Base-by-base conservation (phyloP, 148 eudicot genomes). In the Pharnaceum exiguum region DNA sequence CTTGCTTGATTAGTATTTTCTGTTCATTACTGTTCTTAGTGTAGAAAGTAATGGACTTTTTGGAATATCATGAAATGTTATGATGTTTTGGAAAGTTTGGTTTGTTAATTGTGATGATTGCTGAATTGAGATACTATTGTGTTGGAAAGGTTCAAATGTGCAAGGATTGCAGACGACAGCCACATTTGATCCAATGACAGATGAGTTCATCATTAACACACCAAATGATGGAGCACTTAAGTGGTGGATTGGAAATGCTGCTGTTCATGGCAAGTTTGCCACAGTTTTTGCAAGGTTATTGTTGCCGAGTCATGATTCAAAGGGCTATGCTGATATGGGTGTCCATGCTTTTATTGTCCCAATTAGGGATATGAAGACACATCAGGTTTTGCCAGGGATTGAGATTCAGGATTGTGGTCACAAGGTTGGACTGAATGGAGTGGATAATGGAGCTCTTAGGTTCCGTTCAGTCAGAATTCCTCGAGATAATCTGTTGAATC, bases 181-280 rank as follows among this genome's bases (percentile, higher is more conserved):
- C 13, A 85, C 84, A 25, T 91, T 80, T 38, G 97, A 91, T 74
- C 94, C 87, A 40, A 55, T 82, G 16, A 77, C 75, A 10, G 97
- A 87, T 35, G 96, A 91, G 51, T 91, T 91, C 67, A 57, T 87
- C 25, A 79, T 91, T 2, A 64, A 91, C 82, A 91, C 97, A 28
- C 90, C 97, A 32, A 74, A 81, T 68, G 95, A 87, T 46, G 95
- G 96, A 21, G 97, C 97, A 60, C 82, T 87, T 30, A 91, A 91
- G 59, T 91, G 96, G 96, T 91, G 97, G 97, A 91, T 91, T 49
- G 97, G 97, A 16, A 87, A 87, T 56, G 97, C 97, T 25, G 97
- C 95, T 46, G 89, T 82, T 53, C 95, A 90, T 60, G 97, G 95
- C 22, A 87, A 87, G 65, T 90, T 84, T 71, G 97, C 97, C 5